These are phyloP conservation scores for Pestalotiopsis sp. DNA, from an alignment of 2,329 filamentous ascomycete species.

Conservation along the genomic window DNA sequence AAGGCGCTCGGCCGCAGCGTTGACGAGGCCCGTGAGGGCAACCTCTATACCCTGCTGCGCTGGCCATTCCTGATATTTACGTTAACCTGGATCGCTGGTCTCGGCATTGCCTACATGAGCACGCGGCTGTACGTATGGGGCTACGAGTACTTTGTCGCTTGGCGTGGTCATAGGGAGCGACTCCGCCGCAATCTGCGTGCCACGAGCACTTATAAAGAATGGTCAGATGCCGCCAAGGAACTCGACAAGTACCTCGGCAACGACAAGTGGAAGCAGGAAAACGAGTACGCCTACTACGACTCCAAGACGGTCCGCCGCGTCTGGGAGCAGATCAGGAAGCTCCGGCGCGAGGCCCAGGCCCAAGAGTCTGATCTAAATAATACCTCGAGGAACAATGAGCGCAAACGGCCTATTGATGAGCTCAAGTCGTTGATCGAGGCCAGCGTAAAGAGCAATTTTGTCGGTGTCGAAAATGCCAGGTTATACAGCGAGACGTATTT, in stretches of 20 bases:
- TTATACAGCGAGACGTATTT: constrained; percentile 98
- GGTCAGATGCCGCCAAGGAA: constrained; percentile 77
- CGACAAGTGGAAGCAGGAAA: constrained; percentile 76
- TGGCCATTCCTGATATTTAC: constrained; percentile 88
- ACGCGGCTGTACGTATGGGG: constrained; percentile 88
- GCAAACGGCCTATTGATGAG: constrained; percentile 67
- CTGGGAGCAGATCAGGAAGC: constrained; percentile 71
- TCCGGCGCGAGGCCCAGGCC: constrained; percentile 61
- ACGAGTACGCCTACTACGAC: constrained; percentile 86
- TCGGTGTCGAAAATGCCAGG: constrained; percentile 88
- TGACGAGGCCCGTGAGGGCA: constrained; percentile 94
- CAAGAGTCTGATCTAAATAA: constrained; percentile 37
- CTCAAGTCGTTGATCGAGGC: constrained; percentile 79
- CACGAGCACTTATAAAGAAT: constrained; percentile 78
- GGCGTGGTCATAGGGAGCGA: constrained; percentile 77
- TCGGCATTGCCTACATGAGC: constrained; percentile 75
- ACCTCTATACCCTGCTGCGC: constrained; percentile 85
- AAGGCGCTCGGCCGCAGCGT: constrained; percentile 61
- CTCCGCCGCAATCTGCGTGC: constrained; percentile 72
- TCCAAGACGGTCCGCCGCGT: constrained; percentile 79
- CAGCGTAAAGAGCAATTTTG: constrained; percentile 97
- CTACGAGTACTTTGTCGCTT: constrained; percentile 90
- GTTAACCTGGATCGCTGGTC: constrained; percentile 75
- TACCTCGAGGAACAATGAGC: constrained; percentile 37
- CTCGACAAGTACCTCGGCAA: constrained; percentile 84